These are phyloP conservation scores for Phialophora expanda DNA, from an alignment of 2,329 filamentous ascomycete species.

Conservation along the genomic window DNA sequence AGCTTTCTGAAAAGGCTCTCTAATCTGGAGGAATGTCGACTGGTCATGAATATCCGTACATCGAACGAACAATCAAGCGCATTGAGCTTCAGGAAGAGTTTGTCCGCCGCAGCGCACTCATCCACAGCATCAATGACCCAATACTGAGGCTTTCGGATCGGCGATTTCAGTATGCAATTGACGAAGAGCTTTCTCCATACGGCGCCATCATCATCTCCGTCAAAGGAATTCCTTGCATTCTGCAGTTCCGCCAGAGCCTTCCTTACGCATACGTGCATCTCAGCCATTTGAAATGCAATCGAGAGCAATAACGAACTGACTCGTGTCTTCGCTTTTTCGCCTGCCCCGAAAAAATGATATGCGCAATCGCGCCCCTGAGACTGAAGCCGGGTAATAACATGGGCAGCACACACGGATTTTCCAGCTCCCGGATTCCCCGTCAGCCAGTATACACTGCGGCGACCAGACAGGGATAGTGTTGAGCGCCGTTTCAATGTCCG, in stretches of 20 bases:
- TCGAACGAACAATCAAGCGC: slow-evolving; percentile 3
- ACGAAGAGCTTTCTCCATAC: slow-evolving; percentile 10
- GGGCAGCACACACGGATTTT: slow-evolving; percentile 12
- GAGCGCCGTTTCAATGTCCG: not conserved
- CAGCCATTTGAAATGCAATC: slow-evolving; percentile 11
- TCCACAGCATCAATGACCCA: slow-evolving; percentile 17
- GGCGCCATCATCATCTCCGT: slow-evolving; percentile 7
- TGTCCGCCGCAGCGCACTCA: slow-evolving; percentile 5
- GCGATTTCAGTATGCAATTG: not conserved
- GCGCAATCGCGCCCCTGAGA: not conserved
- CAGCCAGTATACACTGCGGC: slow-evolving; percentile 2
- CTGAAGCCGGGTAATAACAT: slow-evolving; percentile 13
- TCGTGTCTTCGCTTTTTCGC: not conserved
- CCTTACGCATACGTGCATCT: not conserved
- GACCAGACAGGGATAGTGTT: not conserved
- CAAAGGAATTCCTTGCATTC: not conserved
- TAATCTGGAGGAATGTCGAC: slow-evolving; percentile 3
- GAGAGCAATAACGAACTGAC: slow-evolving; percentile 2
- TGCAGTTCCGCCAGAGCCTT: not conserved
- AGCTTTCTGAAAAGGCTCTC: not conserved
- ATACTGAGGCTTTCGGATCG: slow-evolving; percentile 6
- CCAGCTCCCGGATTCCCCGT: slow-evolving; percentile 10
- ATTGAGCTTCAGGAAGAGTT: slow-evolving; percentile 1
- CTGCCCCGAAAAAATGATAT: slow-evolving; percentile 5
- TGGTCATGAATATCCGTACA: slow-evolving; percentile 6